These are phyloP conservation scores for Xylaria sp. DNA, from an alignment of 2,329 filamentous ascomycete genomes.

Conservation along the genomic window DNA sequence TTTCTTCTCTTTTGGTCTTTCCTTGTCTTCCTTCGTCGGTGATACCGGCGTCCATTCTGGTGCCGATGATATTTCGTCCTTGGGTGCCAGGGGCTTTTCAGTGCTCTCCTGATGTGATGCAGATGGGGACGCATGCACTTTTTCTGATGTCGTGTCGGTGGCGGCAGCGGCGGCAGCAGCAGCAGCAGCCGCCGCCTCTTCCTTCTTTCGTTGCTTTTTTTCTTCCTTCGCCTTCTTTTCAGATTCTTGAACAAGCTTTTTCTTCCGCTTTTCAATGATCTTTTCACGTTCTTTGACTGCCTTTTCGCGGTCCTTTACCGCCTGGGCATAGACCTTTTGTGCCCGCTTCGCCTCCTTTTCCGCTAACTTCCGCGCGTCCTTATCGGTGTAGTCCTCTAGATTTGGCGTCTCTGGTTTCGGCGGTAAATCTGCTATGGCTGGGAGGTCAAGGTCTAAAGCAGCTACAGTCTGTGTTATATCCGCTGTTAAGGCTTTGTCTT, in stretches of 20 bases:
- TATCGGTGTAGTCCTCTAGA: slow-evolving; percentile 63
- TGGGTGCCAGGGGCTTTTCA: not conserved
- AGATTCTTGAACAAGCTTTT: slow-evolving; percentile 51
- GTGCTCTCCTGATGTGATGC: not conserved
- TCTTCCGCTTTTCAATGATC: slow-evolving; percentile 59
- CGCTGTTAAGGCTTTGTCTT: slow-evolving; percentile 13
- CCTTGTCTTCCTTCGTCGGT: slow-evolving; percentile 8
- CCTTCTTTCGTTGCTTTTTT: slow-evolving; percentile 33
- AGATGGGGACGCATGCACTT: slow-evolving; percentile 4
- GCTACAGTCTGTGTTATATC: slow-evolving; percentile 28
- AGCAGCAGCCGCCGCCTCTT: slow-evolving; percentile 14
- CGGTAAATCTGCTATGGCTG: slow-evolving; percentile 57
- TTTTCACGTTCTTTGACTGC: slow-evolving; percentile 68
- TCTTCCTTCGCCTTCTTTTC: slow-evolving; percentile 50
- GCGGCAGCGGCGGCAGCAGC: not conserved
- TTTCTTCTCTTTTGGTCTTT: slow-evolving; percentile 29
- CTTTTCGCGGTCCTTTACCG: slow-evolving; percentile 69
- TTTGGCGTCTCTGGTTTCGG: slow-evolving; percentile 61
- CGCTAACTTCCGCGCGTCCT: slow-evolving; percentile 68
- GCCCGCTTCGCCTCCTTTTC: slow-evolving; percentile 70
- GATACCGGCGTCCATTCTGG: slow-evolving; percentile 19
- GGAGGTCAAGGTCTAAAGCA: slow-evolving; percentile 42
- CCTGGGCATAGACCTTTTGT: slow-evolving; percentile 69
- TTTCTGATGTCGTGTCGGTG: not conserved
- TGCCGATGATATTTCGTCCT: not conserved